Conservation (phyloP, 1,284 basidiomycete species). For the Sanghuangporus weigelae region DNA sequence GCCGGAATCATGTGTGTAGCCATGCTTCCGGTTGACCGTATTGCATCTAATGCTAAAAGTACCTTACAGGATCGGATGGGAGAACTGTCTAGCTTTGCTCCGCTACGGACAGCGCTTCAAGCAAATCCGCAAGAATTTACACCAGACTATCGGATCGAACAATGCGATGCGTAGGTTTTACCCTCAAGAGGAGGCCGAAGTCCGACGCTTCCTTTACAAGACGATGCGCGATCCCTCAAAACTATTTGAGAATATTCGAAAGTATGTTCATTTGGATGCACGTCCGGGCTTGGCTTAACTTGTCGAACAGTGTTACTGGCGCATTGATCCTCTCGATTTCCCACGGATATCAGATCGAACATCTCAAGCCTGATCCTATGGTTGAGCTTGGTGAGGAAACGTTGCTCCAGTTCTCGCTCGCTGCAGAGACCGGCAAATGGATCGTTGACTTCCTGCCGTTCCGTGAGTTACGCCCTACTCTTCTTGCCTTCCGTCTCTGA, state of each 20-base stretch:
- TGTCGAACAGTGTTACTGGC: conserved; percentile 7
- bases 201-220: conserved; percentile 11
- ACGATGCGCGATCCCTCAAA: conserved; percentile 1
- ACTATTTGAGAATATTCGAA: conserved; percentile 13
- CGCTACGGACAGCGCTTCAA: conserved; percentile 11
- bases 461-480: background rate
- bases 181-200: conserved; percentile 8
- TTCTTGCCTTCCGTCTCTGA: background rate
- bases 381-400: conserved; percentile 14
- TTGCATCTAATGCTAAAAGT: background rate
- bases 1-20: conserved; percentile 13
- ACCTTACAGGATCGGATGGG: conserved; percentile 12
- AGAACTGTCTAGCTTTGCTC: conserved; percentile 9
- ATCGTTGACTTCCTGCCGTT: conserved; percentile 20
- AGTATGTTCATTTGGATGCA: background rate
- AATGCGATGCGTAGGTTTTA: conserved; percentile 13
- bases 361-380: conserved; percentile 14
- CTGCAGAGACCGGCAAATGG: conserved; percentile 19
- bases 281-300: background rate
- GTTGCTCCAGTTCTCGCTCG: conserved; percentile 16
- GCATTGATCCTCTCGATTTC: conserved; percentile 19
- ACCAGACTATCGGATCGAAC: conserved; percentile 14
- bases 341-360: conserved; percentile 17
- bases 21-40: background rate
- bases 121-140: conserved; percentile 5